Evolutionary conservation across 768 basidiomycete genomes (phyloP).

Genomic region (Neoboletus magnificus): DNA sequence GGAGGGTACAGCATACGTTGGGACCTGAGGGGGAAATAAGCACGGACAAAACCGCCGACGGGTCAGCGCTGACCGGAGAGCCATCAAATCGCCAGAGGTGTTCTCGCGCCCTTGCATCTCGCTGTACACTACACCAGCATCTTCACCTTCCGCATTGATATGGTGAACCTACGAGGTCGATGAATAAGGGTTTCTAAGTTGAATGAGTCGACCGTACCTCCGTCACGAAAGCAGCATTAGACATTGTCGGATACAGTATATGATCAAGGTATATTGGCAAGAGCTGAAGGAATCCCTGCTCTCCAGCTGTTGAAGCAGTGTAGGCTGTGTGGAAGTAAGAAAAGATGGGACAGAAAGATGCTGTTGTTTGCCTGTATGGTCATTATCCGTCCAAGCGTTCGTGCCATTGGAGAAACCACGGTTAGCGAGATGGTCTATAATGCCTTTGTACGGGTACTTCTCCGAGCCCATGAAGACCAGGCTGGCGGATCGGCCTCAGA

Average conservation of each 20-base stretch:
- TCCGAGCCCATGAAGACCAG: conserved; percentile 95
- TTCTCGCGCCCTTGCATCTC: conserved; percentile 98
- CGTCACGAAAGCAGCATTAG: conserved; percentile 74
- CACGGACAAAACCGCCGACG: neutral
- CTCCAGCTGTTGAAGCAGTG: conserved; percentile 93
- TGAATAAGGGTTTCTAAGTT: conserved; percentile 2
- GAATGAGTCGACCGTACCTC: conserved; percentile 39
- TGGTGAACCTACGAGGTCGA: conserved; percentile 80
- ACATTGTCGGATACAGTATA: conserved; percentile 93
- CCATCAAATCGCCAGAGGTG: conserved; percentile 87
- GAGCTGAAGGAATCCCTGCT: conserved; percentile 84
- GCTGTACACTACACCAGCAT: conserved; percentile 95
- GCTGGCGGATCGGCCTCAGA: conserved; percentile 36
- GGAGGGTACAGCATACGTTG: conserved; percentile 80
- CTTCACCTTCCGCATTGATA: conserved; percentile 83
- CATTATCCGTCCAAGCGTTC: conserved; percentile 97
- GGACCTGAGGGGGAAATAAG: conserved; percentile 41
- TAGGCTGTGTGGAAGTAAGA: conserved; percentile 50
- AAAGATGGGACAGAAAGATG: neutral
- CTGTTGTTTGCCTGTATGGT: conserved; percentile 56
- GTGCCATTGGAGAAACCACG: conserved; percentile 88
- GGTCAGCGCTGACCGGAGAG: conserved; percentile 56
- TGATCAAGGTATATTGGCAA: conserved; percentile 93
- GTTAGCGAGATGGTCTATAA: conserved; percentile 93
- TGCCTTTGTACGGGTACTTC: conserved; percentile 93